These are phyloP conservation scores for Pseudogymnoascus sp. DNA, from an alignment of 2,329 filamentous ascomycete genomes.

Conservation along the genomic window DNA sequence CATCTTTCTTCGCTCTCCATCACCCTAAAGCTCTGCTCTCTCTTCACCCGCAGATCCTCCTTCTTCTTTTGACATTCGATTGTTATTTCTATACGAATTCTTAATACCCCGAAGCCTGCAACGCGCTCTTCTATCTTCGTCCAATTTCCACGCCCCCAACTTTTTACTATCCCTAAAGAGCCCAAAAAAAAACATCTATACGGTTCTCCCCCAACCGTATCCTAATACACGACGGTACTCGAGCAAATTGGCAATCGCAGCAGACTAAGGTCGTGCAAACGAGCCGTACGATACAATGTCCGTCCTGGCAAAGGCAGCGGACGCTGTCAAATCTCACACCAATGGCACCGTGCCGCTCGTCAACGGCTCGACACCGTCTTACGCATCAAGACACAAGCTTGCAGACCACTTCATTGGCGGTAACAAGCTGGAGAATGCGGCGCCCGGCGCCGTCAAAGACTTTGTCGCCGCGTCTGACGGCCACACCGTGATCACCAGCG, in stretches of 20 bases:
- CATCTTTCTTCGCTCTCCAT: background rate
- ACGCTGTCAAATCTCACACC: constrained; percentile 14
- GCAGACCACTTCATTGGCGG: constrained; percentile 95
- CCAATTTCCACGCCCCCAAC: background rate
- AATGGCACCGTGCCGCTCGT: constrained; percentile 39
- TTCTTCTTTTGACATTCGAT: constrained; percentile 1
- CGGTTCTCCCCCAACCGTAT: constrained; percentile 4
- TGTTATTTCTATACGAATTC: constrained; percentile 7
- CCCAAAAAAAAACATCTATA: background rate
- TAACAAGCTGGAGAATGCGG: constrained; percentile 74
- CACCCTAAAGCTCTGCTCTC: constrained; percentile 2
- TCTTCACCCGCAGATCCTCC: background rate
- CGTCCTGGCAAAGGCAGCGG: background rate
- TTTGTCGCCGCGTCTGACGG: constrained; percentile 85
- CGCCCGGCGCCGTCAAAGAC: constrained; percentile 85
- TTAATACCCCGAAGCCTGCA: constrained; percentile 1
- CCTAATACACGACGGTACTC: background rate
- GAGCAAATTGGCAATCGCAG: background rate
- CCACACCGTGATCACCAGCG: constrained; percentile 97
- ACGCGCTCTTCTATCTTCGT: background rate
- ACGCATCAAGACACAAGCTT: constrained; percentile 73
- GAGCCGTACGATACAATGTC: background rate
- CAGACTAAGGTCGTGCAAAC: background rate
- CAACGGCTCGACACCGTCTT: constrained; percentile 53
- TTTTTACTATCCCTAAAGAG: constrained; percentile 7